Conservation (phyloP, 2,329 filamentous ascomycete genomes). For the Aspergillus jensenii region DNA sequence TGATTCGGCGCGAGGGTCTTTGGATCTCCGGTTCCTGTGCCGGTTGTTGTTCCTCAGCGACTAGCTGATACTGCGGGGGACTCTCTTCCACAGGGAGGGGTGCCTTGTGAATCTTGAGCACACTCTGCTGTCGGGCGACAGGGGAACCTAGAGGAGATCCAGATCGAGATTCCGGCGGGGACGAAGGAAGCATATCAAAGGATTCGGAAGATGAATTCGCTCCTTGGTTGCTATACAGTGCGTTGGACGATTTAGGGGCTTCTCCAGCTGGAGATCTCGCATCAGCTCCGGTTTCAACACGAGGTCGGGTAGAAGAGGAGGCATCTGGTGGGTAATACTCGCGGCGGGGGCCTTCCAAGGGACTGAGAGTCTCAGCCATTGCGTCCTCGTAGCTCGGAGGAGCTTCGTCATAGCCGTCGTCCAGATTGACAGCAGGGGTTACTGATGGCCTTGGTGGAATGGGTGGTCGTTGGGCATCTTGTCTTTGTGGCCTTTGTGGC, state of each 20-base stretch:
- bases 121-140: constrained; percentile 32
- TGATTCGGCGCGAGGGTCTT: constrained; percentile 29
- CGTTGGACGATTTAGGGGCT: constrained; percentile 28
- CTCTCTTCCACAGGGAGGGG: constrained; percentile 27
- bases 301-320: constrained; percentile 28
- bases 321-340: constrained; percentile 48
- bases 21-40: constrained; percentile 16
- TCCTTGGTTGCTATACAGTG: constrained; percentile 17
- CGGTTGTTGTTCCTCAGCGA: constrained; percentile 20
- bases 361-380: constrained; percentile 74
- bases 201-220: constrained; percentile 37
- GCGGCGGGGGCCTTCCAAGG: constrained; percentile 67
- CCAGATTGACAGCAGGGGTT: constrained; percentile 22
- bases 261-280: constrained; percentile 35
- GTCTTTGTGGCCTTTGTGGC: constrained; percentile 19
- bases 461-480: constrained; percentile 32
- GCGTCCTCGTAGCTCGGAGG: constrained; percentile 95
- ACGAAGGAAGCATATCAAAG: constrained; percentile 41
- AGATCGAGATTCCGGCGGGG: constrained; percentile 35
- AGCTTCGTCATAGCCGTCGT: constrained; percentile 62
- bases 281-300: constrained; percentile 39
- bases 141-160: constrained; percentile 33
- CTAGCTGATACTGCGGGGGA: constrained; percentile 32
- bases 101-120: constrained; percentile 30
- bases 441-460: constrained; percentile 41